These are phyloP conservation scores for Drechslera avenae DNA, from an alignment of 2,329 filamentous ascomycete genomes.

Conservation along the genomic window DNA sequence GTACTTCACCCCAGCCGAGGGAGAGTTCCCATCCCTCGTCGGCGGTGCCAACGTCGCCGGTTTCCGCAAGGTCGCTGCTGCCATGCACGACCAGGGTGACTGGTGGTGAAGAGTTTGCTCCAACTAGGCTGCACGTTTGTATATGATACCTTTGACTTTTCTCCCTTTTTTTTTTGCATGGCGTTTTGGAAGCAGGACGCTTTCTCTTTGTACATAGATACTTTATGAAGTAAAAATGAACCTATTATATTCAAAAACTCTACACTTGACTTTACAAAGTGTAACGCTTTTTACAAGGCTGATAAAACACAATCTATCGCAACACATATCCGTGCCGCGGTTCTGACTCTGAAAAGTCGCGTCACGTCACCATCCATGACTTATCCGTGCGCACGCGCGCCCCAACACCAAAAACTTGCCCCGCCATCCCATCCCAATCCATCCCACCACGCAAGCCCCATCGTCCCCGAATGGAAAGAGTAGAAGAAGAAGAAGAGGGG, in stretches of 20 bases:
- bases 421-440: background rate
- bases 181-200: constrained; percentile 24
- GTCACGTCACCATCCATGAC: too few relatives aligned
- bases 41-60: constrained; percentile 97
- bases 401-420: background rate
- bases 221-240: constrained; percentile 24
- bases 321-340: background rate
- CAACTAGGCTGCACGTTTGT: constrained; percentile 19
- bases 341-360: too few relatives aligned
- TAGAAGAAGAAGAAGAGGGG: too few relatives aligned
- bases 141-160: constrained; percentile 36
- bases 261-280: too few relatives aligned
- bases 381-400: too few relatives aligned
- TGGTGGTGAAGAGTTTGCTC: constrained; percentile 65
- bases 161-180: constrained; percentile 22
- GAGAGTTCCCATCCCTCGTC: constrained; percentile 86
- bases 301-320: too few relatives aligned
- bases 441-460: too few relatives aligned
- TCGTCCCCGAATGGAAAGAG: too few relatives aligned
- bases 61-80: constrained; percentile 92
- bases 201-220: constrained; percentile 27
- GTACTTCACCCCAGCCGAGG: constrained; percentile 79
- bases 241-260: background rate
- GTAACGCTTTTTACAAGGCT: background rate
- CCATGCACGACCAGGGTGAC: constrained; percentile 96